These are phyloP conservation scores for Aspergillus sp. DNA, from an alignment of 2,329 filamentous ascomycete genomes.

Conservation along the genomic window DNA sequence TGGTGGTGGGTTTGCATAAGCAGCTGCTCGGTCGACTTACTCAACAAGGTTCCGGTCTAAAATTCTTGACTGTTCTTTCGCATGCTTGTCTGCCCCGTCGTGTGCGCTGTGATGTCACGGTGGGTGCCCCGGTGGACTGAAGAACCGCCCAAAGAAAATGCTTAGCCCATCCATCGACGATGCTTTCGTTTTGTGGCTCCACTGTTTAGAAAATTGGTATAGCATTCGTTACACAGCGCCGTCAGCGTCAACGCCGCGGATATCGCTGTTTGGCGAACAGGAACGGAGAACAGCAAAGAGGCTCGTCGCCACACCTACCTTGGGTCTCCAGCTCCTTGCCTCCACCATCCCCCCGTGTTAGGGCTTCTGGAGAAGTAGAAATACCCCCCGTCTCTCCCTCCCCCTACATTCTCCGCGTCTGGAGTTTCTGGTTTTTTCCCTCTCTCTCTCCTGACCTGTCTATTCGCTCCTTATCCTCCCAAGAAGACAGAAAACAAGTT, in stretches of 20 bases:
- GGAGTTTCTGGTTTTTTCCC: slow-evolving; percentile 13
- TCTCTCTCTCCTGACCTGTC: slow-evolving; percentile 10
- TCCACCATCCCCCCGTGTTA: slow-evolving; percentile 12
- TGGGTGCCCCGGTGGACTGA: slow-evolving; percentile 9
- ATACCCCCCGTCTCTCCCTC: slow-evolving; percentile 26
- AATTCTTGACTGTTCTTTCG: slow-evolving; percentile 5
- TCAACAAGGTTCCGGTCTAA: not conserved
- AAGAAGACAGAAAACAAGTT: not conserved
- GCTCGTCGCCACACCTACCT: slow-evolving; percentile 10
- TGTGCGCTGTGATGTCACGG: slow-evolving; percentile 9
- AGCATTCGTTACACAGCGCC: not conserved
- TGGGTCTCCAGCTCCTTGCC: slow-evolving; percentile 21
- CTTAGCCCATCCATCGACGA: slow-evolving; percentile 33
- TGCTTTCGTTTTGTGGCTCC: slow-evolving; percentile 28
- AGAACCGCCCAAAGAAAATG: slow-evolving; percentile 27
- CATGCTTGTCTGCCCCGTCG: not conserved
- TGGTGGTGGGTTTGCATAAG: not conserved
- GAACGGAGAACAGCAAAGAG: not conserved
- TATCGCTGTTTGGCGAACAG: not conserved
- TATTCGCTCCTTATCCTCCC: slow-evolving; percentile 3
- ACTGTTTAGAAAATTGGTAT: slow-evolving; percentile 19
- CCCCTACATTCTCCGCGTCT: slow-evolving; percentile 18
- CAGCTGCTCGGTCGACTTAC: not conserved
- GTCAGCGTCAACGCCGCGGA: not conserved
- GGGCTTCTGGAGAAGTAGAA: slow-evolving; percentile 24